A percentile compares a stretch with the other conserved stretches of the same genome.
These are phyloP conservation scores for Domatiomyces globalis DNA, from an alignment of 2,329 filamentous ascomycete genomes.

Conservation along the genomic window DNA sequence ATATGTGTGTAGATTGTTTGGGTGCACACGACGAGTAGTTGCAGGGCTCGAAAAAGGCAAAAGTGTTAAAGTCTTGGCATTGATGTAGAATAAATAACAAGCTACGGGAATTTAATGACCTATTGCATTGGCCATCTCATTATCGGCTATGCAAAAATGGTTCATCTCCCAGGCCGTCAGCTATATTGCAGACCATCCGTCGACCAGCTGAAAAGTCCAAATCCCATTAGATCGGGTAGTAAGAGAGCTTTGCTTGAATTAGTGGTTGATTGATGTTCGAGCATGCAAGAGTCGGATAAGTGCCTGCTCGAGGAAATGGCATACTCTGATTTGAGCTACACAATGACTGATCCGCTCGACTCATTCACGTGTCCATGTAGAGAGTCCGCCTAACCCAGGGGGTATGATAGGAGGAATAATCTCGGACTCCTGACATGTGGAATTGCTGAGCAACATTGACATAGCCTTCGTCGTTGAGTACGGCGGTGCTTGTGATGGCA, in stretches of 20 bases:
- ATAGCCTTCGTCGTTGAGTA: slow-evolving; percentile 28
- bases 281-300: too few species aligned
- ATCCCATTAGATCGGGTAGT: too few species aligned
- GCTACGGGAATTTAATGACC: too few species aligned
- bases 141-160: too few species aligned
- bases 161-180: too few species aligned
- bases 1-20: neutral
- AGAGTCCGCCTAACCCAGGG: slow-evolving; percentile 22
- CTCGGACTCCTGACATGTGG: slow-evolving; percentile 25
- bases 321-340: neutral
- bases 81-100: too few species aligned
- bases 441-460: slow-evolving; percentile 31
- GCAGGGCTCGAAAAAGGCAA: neutral
- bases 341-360: neutral
- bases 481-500: slow-evolving; percentile 20
- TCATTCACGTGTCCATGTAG: slow-evolving; percentile 2
- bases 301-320: neutral
- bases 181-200: too few species aligned
- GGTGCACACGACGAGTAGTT: too few species aligned
- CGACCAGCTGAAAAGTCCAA: too few species aligned
- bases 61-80: neutral
- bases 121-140: too few species aligned
- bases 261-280: too few species aligned
- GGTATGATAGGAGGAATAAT: slow-evolving; percentile 30
- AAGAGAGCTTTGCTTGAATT: too few species aligned